phyloP scores from a whole-genome alignment of 2,329 filamentous ascomycete genomes.

The Exophiala dermatitidis region DNA sequence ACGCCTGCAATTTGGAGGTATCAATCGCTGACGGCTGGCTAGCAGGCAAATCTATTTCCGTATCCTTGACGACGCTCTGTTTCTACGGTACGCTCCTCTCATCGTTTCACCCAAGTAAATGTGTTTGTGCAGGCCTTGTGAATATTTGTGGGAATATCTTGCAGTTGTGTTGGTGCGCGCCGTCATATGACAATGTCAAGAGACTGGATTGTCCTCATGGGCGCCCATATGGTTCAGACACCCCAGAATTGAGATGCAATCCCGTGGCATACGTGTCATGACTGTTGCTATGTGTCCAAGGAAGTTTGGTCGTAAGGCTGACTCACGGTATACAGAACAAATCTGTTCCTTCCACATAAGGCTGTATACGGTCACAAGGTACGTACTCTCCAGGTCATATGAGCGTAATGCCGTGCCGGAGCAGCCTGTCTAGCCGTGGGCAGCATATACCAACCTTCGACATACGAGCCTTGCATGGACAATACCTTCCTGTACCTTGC shows the following conservation, averaged over 20 bases:
- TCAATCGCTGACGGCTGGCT: neutral
- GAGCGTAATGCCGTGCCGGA: constrained; percentile 6
- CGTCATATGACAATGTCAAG: neutral
- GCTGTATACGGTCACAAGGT: constrained; percentile 9
- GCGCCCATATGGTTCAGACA: neutral
- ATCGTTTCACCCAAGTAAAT: neutral
- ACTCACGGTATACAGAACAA: neutral
- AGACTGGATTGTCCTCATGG: neutral
- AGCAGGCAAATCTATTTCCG: neutral
- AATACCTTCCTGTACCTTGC: neutral
- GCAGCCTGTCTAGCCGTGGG: neutral
- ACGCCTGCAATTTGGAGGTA: neutral
- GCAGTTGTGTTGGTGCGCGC: neutral
- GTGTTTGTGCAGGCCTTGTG: neutral
- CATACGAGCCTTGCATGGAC: neutral
- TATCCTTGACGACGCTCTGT: neutral
- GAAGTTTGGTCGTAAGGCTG: neutral
- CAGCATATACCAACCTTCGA: neutral
- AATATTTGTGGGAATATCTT: neutral
- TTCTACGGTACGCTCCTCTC: neutral
- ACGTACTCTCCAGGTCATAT: constrained; percentile 2
- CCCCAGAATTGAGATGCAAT: neutral
- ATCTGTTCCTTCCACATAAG: neutral
- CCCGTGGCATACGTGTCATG: no score
- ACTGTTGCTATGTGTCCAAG: no score